Base-by-base conservation (phyloP, 768 basidiomycete genomes). In the Termitomyces sp. region DNA sequence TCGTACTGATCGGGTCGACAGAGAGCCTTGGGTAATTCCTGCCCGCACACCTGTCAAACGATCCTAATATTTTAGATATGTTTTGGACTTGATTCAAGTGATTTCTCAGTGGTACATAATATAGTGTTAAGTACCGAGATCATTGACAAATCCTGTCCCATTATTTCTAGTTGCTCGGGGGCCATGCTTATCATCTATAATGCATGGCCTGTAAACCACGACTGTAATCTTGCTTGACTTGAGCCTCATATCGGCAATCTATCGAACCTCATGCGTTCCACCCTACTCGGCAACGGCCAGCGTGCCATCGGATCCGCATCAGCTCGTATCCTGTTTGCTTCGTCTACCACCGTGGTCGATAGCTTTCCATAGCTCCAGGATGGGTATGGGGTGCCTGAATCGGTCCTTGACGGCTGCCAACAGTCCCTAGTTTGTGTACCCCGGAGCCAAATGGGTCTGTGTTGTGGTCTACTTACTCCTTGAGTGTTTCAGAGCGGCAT, bases 171-270 rank as follows among this genome's bases (percentile, higher is more conserved):
- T 58, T 71, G 7, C 60, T 65, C 17, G 43, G 54, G 8, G 64
- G 23, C 23, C 12, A 72, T 69, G 0, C 68, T 72, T 46, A 66
- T 73, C 59, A 66, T 67, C 54, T 59, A 73, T 45, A 70, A 68
- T 19, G 77, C 77, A 6, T 79, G 78, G 78, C 73, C 72, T 1
- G 71, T 79, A 46, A 71, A 80, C 50, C 78, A 77, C 56, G 78
- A 73, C 51, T 53, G 75, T 35, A 65, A 64, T 3, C 63, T 79
- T 10, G 35, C 71, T 6, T 78, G 78, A 1, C 76, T 79, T 51
- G 76, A 77, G 37, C 70, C 73, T 4, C 76, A 67, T 51, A 66
- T 79, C 12, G 68, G 64, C 38, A 71, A 64, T 1, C 59, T 73
- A 5, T 67, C 68, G 15, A 75, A 76, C 52, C 63, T 70, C 48